Base-by-base conservation (phyloP, 2,329 filamentous ascomycete species). In the Aspergillus sojae region DNA sequence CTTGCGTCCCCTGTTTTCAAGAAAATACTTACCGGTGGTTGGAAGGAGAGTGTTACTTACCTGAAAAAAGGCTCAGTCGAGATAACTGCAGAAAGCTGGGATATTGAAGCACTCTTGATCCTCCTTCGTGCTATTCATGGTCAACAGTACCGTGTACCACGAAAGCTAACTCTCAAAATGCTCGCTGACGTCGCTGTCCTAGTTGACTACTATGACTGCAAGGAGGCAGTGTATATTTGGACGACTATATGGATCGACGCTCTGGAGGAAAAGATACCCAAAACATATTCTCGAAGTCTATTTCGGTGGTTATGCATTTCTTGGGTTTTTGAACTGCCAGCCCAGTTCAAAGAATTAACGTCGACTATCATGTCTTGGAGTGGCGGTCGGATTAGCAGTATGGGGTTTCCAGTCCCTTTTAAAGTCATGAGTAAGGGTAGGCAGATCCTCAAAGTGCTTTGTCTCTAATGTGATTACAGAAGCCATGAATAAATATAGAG, bases 351-450 rank as follows among this genome's bases (percentile, higher is more conserved):
- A 59, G 1, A 32, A 45, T n/a, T 56, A 10, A 72, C 68, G 4
- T 69, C 66, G 1, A 65, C 21, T 41, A 64, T 48, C 1, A 69
- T 72, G 61, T 65, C 71, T 48, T 12, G 9, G 16, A 65, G 67
- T 43, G 48, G 54, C 1, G 43, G n/a, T 14, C 36, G 21, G 52
- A 68, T 74, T 52, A 11, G 43, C 43, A 50, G 5, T 45, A 54
- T 64, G n/a, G 69, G 64, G 32, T 63, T 73, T 34, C 71, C 72
- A 14, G 67, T 74, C 32, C 58, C 69, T 4, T 32, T 57, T 4
- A 39, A 28, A 5, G 21, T 70, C 5, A 65, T 71, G 5, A 34
- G 70, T 71, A 64, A 64, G 67, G 9, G 11, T 9, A 23, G 0
- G 43, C 14, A 14, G 53, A n/a, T 21, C 41, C 5, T 46, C 12